These are phyloP conservation scores for Coccomyxa subellipsoidea DNA, from an alignment of 163 green algal genomes.

Conservation along the genomic window DNA sequence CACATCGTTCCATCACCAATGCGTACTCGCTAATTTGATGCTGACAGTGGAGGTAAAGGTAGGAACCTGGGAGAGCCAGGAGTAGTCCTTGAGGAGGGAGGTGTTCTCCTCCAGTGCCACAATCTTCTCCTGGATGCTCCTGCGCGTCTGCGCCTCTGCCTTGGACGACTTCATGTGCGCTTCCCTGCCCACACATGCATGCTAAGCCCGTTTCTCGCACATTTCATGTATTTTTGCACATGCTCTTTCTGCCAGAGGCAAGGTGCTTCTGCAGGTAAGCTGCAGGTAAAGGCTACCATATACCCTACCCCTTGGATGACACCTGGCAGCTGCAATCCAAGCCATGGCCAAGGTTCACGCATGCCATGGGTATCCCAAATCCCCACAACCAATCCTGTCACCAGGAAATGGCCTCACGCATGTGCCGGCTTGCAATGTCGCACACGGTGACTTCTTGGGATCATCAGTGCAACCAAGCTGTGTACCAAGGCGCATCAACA, in stretches of 20 bases:
- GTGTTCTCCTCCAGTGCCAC: constrained; percentile 21
- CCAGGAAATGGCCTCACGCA: background rate
- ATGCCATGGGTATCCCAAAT: background rate
- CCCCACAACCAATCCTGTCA: background rate
- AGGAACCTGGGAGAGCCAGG: constrained; percentile 41
- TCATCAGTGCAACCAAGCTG: too few species aligned
- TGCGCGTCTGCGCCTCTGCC: constrained; percentile 62
- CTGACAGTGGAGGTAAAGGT: background rate
- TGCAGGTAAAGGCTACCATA: too few species aligned
- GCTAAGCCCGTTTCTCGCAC: background rate
- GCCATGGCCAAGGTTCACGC: too few species aligned
- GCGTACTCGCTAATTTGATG: too few species aligned
- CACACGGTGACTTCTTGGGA: too few species aligned
- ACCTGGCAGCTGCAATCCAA: too few species aligned
- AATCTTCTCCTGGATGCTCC: constrained; percentile 25
- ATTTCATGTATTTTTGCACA: too few species aligned
- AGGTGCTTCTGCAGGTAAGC: too few species aligned
- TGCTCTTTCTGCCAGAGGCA: too few species aligned
- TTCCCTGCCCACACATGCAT: constrained; percentile 42
- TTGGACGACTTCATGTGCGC: constrained; percentile 56
- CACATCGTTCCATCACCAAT: background rate
- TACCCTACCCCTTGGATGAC: too few species aligned
- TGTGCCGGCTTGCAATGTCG: too few species aligned
- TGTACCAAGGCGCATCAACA: too few species aligned
- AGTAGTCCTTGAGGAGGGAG: constrained; percentile 44